phyloP scores from a whole-genome alignment of 306 rosid genomes.

The Corylus americana region DNA sequence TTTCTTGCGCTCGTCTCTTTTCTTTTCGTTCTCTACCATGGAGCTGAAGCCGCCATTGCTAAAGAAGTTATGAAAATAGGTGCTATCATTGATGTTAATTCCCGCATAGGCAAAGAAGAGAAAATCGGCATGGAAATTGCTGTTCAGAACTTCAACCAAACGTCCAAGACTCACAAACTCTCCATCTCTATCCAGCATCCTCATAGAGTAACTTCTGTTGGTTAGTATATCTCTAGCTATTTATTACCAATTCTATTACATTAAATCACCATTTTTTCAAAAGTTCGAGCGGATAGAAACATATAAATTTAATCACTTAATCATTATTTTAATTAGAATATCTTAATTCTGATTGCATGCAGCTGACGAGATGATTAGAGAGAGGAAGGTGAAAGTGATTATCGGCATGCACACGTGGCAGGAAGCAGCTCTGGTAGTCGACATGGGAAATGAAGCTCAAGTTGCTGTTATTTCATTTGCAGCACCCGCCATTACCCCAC shows the following conservation, averaged over 20 bases:
- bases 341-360: conserved; percentile 7
- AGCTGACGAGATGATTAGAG: conserved; percentile 44
- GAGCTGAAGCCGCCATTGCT: conserved; percentile 9
- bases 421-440: conserved; percentile 62
- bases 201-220: conserved; percentile 36
- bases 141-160: not conserved
- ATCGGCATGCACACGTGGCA: conserved; percentile 60
- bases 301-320: too few relatives aligned
- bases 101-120: not conserved
- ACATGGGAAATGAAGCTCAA: conserved; percentile 39
- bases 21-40: conserved; percentile 5
- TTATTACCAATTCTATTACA: not conserved
- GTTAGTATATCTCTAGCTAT: conserved; percentile 13
- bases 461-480: conserved; percentile 56
- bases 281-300: too few relatives aligned
- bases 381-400: conserved; percentile 38
- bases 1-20: conserved; percentile 8
- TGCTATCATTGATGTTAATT: conserved; percentile 32
- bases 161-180: conserved; percentile 12
- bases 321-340: not conserved
- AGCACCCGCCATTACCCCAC: conserved; percentile 33
- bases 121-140: not conserved
- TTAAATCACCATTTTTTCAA: too few relatives aligned
- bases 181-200: conserved; percentile 28
- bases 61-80: conserved; percentile 28